Base-by-base conservation (phyloP, 2,329 filamentous ascomycete genomes). In the Phaeosphaeria sp. region DNA sequence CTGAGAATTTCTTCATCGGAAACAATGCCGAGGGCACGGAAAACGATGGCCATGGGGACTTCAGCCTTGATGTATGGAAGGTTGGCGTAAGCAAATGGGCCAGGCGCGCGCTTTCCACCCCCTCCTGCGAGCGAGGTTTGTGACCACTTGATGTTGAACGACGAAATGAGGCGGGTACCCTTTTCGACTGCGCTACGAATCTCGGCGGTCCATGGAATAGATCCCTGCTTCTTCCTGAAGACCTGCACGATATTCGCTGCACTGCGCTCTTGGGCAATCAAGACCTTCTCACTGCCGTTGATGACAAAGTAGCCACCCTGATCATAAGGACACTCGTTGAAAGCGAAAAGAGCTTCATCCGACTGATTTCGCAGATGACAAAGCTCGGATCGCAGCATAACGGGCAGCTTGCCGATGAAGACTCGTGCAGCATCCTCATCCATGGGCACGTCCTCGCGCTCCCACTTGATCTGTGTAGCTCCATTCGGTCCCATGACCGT, bases 241-340 rank as follows among this genome's bases (percentile, higher is more conserved):
- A 99, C 94, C 79, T 99, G 95, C 5, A 99, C 95, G 58, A 98
- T 99, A 74, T 99, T 99, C 73, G 94, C 95, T 42, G 95, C 95
- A 75, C 93, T 97, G 62, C 95, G 90, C 79, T 99, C 95, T 77
- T 99, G 95, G 1, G 95, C 95, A 71, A 99, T 99, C 67, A 99
- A 82, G 21, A 99, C 95, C 84, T 99, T 99, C 76, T 99, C 95
- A 78, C 92, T 96, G 44, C 95, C 95, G 80, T 99, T 99, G 84
- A 99, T 99, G 71, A 99, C 92, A 74, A 99, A 99, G 79, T 99
- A 99, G 65, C 95, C 95, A 67, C 95, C 95, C 74, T 97, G 95
- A 73, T 99, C 95, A 77, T 97, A 99, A 0, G 95, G 95, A 67
- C 95, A 99, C 79, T 99, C 95, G 74, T 97, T 97, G 78, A 96